Base-by-base conservation (phyloP, 2,329 filamentous ascomycete genomes). In the Amauroascus verrucosus region DNA sequence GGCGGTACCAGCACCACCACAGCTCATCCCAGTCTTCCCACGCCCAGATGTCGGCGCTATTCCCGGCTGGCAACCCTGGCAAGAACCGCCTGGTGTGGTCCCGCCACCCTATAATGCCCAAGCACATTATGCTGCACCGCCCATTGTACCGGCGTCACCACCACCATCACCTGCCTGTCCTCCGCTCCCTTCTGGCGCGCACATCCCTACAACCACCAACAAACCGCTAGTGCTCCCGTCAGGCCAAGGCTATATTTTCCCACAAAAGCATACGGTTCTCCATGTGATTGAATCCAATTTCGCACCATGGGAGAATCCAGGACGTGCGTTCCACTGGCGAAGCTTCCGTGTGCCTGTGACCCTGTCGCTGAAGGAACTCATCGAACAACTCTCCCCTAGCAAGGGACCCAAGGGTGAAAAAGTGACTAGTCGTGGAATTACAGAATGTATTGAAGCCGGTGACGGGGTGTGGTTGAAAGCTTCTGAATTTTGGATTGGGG, bases 181-280 rank as follows among this genome's bases (percentile, higher is more conserved):
- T 56, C 51, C 35, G 50, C 74, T 0, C 69, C 73, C 77, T 56
- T 77, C 78, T 0, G 77, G 77, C 0, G 71, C 75, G 26, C 76
- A 79, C 57, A 69, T 83, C 67, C 73, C 72, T 45, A 73, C 75
- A 0, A 77, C 77, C 0, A 78, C 38, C 38, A 9, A 80, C 43
- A 79, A 79, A 20, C 45, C 61, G 28, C 40, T 63, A 38, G 28
- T 57, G 47, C 71, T 76, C 1, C 78, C 80, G 38, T 77, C 77
- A 56, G 80, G 83, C 60, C 78, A 77, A 0, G 81, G 80, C 1
- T 84, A 82, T 69, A 80, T 82, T 61, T 83, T 82, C 66, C 75
- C 78, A 0, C 60, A 68, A 0, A 72, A 78, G 57, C 78, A 83
- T 63, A 79, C 78, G 28, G 82, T 79, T 58, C 69, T 83, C 6